Evolutionary conservation across 2,329 filamentous ascomycete genomes (phyloP).

Genomic region (Dendrostoma leiphaemia): DNA sequence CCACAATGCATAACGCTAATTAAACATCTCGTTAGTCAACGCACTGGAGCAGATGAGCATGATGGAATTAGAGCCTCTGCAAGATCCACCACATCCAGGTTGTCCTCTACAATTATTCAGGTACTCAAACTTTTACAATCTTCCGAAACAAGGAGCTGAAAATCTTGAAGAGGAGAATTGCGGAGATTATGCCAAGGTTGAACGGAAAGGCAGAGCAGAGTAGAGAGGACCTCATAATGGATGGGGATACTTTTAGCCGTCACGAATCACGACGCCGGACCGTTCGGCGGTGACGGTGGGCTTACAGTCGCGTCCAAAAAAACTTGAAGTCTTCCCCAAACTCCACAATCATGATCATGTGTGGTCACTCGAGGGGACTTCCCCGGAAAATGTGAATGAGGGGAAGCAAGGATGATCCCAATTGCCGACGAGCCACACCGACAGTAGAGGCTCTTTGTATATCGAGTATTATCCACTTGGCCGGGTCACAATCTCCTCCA

Average conservation of each 20-base stretch:
- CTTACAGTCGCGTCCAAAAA: neutral
- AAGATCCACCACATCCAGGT: neutral
- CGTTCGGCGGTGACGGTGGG: neutral
- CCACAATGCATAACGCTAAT: neutral
- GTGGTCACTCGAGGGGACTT: neutral
- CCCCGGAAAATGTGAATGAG: neutral
- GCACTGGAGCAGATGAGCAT: neutral
- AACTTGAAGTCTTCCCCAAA: neutral
- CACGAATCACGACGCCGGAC: neutral
- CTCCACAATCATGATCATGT: neutral
- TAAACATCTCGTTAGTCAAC: neutral
- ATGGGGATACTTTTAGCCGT: neutral
- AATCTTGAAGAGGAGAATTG: neutral
- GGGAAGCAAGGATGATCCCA: neutral
- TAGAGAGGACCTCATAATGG: neutral
- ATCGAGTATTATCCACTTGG: neutral
- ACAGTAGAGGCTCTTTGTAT: neutral
- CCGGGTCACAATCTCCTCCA: neutral
- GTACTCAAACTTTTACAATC: neutral
- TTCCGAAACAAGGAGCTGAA: neutral
- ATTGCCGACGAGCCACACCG: neutral
- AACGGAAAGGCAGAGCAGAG: neutral
- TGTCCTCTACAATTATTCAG: neutral
- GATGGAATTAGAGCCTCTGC: neutral
- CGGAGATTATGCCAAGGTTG: neutral